Percentiles rank a stretch among this genome's conserved stretches.
Conservation (phyloP, 768 basidiomycete genomes). For the Multifurca ochricompacta region DNA sequence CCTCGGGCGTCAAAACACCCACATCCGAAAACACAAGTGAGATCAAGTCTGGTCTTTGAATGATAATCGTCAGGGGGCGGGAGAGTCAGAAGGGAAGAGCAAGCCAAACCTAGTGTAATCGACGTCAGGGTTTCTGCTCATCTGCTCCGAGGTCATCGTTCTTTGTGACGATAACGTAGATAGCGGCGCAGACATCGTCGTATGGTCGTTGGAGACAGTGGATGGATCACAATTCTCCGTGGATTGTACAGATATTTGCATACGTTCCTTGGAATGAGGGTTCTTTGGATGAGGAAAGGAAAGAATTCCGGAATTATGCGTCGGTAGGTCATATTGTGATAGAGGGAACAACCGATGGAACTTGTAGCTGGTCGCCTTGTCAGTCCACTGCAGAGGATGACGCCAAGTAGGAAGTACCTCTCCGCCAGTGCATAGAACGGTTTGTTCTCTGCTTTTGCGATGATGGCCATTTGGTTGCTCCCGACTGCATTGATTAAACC, state of each 20-base stretch:
- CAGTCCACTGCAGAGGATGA: background rate
- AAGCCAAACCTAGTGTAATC: conserved; percentile 80
- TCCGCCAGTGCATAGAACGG: conserved; percentile 95
- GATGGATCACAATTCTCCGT: background rate
- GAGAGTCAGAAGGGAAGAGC: background rate
- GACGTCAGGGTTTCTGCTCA: conserved; percentile 77
- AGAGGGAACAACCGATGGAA: conserved; percentile 93
- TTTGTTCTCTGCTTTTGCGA: conserved; percentile 89
- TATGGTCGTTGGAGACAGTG: conserved; percentile 14
- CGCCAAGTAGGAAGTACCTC: conserved; percentile 39
- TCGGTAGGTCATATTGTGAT: conserved; percentile 85
- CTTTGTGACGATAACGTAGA: conserved; percentile 23
- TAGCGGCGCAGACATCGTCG: conserved; percentile 18
- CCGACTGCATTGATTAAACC: conserved; percentile 90
- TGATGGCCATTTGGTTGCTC: conserved; percentile 93
- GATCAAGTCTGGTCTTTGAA: conserved; percentile 76
- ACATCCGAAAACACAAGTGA: conserved; percentile 92
- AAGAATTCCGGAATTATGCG: conserved; percentile 66
- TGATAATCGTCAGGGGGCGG: conserved; percentile 19
- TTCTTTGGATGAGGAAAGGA: conserved; percentile 45
- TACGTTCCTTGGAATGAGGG: conserved; percentile 5
- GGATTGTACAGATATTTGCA: background rate
- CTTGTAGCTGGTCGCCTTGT: conserved; percentile 63
- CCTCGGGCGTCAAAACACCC: conserved; percentile 86
- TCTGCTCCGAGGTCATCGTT: conserved; percentile 76